Conservation (phyloP, 2,329 filamentous ascomycete genomes). For the Fusarium camptoceras region DNA sequence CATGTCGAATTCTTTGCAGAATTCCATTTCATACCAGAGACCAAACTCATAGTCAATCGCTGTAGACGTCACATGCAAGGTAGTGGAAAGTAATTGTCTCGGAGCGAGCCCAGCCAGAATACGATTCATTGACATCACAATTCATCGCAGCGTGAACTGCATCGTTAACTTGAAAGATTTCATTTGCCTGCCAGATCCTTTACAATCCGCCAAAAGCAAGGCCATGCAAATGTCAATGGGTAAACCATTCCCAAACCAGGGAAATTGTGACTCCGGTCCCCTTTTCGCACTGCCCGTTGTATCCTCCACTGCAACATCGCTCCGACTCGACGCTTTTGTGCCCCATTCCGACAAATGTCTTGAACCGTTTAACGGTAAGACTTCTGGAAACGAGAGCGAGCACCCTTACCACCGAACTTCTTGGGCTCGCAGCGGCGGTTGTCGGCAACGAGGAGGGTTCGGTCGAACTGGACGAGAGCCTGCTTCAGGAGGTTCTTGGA, state of each 20-base stretch:
- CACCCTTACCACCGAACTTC: conserved; percentile 96
- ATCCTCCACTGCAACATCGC: conserved; percentile 42
- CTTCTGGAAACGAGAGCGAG: conserved; percentile 97
- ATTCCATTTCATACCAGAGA: not conserved
- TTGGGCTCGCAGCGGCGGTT: conserved; percentile 99
- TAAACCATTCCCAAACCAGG: conserved; percentile 56
- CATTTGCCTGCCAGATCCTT: conserved; percentile 64
- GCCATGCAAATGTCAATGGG: conserved; percentile 64
- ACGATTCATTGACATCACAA: conserved; percentile 45
- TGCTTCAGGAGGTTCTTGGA: conserved; percentile 99
- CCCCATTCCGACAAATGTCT: conserved; percentile 25
- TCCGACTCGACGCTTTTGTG: conserved; percentile 39
- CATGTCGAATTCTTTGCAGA: not conserved
- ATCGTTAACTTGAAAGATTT: conserved; percentile 59
- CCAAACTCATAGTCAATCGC: not conserved
- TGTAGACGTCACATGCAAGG: conserved; percentile 2
- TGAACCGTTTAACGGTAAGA: conserved; percentile 87
- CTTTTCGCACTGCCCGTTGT: conserved; percentile 49
- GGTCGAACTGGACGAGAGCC: conserved; percentile 94
- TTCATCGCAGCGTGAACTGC: conserved; percentile 35
- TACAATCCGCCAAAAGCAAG: conserved; percentile 62
- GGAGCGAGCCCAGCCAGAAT: conserved; percentile 35
- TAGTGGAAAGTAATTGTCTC: conserved; percentile 2
- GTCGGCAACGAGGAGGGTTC: conserved; percentile 97
- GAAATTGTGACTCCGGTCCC: conserved; percentile 55